Base-by-base conservation (phyloP, 345 rosid species). In the Sonneratia alba region DNA sequence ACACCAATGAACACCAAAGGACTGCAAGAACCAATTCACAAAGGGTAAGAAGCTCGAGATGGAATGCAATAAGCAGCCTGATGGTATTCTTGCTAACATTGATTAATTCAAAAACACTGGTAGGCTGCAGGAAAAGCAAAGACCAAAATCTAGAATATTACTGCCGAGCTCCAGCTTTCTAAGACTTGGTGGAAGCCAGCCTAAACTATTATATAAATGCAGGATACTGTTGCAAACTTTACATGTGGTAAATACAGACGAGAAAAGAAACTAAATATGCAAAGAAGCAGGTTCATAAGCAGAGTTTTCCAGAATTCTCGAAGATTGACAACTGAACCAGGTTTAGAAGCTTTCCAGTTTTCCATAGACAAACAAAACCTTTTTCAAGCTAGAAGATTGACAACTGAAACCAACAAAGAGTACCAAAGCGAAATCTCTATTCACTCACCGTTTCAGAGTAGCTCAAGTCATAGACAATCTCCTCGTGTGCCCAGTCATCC, bases 1-100 rank as follows among this genome's bases (percentile, higher is more conserved):
- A 75, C 98, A 93, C 96, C 97, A 93, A 75, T 93, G 98, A 78
- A 91, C 86, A 76, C 98, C 98, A 73, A 91, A 86, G 22, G 98
- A 87, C 98, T 93, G 85, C 85, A 89, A 83, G 68, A 73, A 74
- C 45, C 77, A 72, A 73, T 73, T 64, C 59, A 64, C 68, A 68
- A 75, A 66, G 36, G 65, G 38, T 42, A 76, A 71, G 21, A 66
- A 77, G 71, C 21, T 76, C 55, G 55, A 73, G 61, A 40, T 37
- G 24, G 47, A 2, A 70, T n/a, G 62, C 36, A 68, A n/a, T n/a
- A 68, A 40, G n/a, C 45, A 12, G 36, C 21, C 70, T 27, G 19
- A 43, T 19, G 24, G 18, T 32, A 62, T 32, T 32, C 36, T 45
- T 32, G 36, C 19, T 42, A 9, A 43, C 37, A 67, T 49, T 4